These are phyloP conservation scores for Effrenium voratum DNA, from an alignment of 73 alveolate genomes.

Conservation along the genomic window DNA sequence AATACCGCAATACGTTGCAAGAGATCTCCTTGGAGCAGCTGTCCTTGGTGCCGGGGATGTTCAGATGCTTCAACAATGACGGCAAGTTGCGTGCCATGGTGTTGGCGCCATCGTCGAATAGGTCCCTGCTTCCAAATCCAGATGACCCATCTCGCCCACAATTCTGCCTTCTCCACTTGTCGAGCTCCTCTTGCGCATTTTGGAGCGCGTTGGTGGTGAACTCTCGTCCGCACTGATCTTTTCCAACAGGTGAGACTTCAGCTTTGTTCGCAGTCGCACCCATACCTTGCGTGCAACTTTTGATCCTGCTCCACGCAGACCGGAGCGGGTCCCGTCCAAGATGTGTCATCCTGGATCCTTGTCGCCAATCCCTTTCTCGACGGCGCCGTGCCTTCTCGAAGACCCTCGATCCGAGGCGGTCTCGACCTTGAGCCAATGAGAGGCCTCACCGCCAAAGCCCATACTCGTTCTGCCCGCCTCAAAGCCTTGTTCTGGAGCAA, in stretches of 20 bases:
- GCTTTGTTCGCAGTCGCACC: neutral
- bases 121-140: neutral
- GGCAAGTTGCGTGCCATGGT: slow-evolving; percentile 7
- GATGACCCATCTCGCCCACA: neutral
- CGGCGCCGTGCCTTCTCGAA: neutral
- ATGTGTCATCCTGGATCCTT: neutral
- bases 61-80: neutral
- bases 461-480: neutral
- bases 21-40: neutral
- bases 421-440: neutral
- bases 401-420: neutral
- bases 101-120: neutral
- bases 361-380: neutral
- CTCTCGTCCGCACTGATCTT: neutral
- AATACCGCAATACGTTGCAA: neutral
- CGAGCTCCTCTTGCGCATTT: neutral
- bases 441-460: neutral
- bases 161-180: neutral
- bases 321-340: slow-evolving; percentile 28
- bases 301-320: slow-evolving; percentile 22
- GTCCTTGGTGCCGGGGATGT: slow-evolving; percentile 4
- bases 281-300: neutral
- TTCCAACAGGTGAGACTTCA: neutral
- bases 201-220: neutral
- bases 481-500: neutral